Percentiles rank a stretch among this genome's conserved stretches.
phyloP scores from a whole-genome alignment of 176 grass and related monocot species.

The Raddia distichophylla region DNA sequence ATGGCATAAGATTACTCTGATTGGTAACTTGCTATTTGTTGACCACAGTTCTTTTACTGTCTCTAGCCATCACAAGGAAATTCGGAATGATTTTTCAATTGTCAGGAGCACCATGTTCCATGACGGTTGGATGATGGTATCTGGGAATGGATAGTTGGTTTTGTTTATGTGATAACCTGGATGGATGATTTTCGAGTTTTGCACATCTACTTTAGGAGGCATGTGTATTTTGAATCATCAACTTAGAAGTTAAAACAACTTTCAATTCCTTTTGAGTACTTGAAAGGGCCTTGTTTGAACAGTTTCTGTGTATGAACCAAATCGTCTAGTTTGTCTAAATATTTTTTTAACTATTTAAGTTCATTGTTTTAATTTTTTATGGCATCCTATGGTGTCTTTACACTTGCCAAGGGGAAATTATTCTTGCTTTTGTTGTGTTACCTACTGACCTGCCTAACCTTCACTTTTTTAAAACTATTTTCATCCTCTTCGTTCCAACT shows the following conservation, averaged over 20 bases:
- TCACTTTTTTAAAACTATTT: not conserved
- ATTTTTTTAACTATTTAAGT: not conserved
- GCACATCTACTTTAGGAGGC: not conserved
- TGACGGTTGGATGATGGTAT: not conserved
- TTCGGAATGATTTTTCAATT: slow-evolving; percentile 11
- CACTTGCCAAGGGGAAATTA: slow-evolving; percentile 4
- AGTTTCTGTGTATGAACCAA: not conserved
- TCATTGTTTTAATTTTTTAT: slow-evolving; percentile 5
- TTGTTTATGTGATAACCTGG: not conserved
- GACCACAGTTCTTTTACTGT: not conserved
- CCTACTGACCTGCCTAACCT: slow-evolving; percentile 1
- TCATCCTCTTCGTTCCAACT: slow-evolving; percentile 22
- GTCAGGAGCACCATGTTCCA: not conserved
- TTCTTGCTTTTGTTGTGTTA: slow-evolving; percentile 14
- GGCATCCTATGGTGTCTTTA: slow-evolving; percentile 2
- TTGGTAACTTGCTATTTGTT: not conserved
- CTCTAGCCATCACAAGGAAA: not conserved
- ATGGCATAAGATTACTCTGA: not conserved
- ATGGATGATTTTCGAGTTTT: slow-evolving; percentile 31
- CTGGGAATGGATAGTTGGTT: not conserved
- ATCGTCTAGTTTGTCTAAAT: slow-evolving; percentile 14
- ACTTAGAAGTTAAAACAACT: not conserved
- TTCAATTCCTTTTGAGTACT: not conserved
- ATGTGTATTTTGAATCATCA: not conserved
- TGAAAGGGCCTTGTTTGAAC: not conserved